Conservation (phyloP, 208 protist genomes). For the Acanthamoeba lugdunensis region DNA sequence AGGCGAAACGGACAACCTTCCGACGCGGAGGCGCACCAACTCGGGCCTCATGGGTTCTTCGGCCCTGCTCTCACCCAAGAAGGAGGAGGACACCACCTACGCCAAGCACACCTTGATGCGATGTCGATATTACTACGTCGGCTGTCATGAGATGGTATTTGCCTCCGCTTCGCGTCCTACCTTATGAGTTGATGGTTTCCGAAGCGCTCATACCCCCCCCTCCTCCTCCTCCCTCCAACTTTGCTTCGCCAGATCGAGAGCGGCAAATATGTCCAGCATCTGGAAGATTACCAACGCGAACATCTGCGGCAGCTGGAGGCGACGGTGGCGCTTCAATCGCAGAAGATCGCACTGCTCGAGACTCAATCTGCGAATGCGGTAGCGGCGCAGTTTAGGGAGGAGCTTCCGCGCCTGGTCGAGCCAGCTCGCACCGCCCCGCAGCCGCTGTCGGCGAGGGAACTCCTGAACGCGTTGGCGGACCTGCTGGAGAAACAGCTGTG, state of each 20-base stretch:
- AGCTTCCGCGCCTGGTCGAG: background rate
- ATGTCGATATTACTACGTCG: slow-evolving; percentile 53
- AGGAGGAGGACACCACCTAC: background rate
- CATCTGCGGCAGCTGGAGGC: slow-evolving; percentile 22
- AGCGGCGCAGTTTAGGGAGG: background rate
- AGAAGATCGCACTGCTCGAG: slow-evolving; percentile 3
- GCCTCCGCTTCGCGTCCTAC: background rate
- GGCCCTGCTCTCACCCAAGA: background rate
- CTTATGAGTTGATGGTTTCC: background rate
- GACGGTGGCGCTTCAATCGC: slow-evolving; percentile 29
- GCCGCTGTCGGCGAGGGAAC: background rate
- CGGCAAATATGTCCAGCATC: slow-evolving; percentile 4
- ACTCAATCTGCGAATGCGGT: background rate
- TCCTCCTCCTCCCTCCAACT: background rate
- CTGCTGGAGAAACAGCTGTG: background rate
- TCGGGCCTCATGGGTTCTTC: background rate
- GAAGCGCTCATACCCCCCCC: background rate
- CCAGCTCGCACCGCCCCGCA: background rate
- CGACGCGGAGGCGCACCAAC: slow-evolving; percentile 2
- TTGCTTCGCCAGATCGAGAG: background rate
- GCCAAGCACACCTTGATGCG: background rate
- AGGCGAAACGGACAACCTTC: slow-evolving; percentile 40
- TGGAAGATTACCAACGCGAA: slow-evolving; percentile 40
- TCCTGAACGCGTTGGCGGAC: background rate
- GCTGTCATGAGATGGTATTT: slow-evolving; percentile 42